Base-by-base conservation (phyloP, 106 monocot genomes). In the Dendrobium chrysotoxum region DNA sequence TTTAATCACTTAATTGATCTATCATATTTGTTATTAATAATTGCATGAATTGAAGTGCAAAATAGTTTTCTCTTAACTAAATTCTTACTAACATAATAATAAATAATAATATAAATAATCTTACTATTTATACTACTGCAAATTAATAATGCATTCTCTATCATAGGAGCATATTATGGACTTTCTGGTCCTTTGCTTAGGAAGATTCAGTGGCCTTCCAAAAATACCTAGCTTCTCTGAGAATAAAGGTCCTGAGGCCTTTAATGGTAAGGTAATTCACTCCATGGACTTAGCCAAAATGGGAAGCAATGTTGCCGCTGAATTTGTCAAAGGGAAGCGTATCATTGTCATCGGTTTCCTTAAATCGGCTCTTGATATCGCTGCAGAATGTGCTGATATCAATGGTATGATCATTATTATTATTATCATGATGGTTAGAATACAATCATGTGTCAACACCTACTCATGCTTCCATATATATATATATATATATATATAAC, bases 211-310 rank as follows among this genome's bases (percentile, higher is more conserved):
- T 18, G 57, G 57, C 5, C 57, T 57, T 1, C 57, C 57, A 4
- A 57, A 57, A 3, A 57, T 57, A 5, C 57, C 57, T 5, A 57
- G 21, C 17, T 57, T 57, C 1, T 21, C 57, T 20, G 17, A 57
- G 21, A 57, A n/a, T n/a, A 21, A 57, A 21, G 57, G 57, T 2
- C 4, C 18, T 6, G 57, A 72, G 12, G 23, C 28, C 4, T 72
- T 72, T 17, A 72, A 72, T 28, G 71, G 71, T 28, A 72, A 72
- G 71, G 71, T 72, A 5, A 72, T 72, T 17, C 71, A 72, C 28
- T 72, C 71, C 71, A 72, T 72, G 71, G 7, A 72, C 16, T 72
- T 21, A 35, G 35, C 35, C 35, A 35, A 35, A 35, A 35, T 35
- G 35, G 35, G 35, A 35, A 35, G 35, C 2, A 35, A 3, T 35